Conservation (phyloP, 805 yeast genomes). For the Sungouiella thailandica region DNA sequence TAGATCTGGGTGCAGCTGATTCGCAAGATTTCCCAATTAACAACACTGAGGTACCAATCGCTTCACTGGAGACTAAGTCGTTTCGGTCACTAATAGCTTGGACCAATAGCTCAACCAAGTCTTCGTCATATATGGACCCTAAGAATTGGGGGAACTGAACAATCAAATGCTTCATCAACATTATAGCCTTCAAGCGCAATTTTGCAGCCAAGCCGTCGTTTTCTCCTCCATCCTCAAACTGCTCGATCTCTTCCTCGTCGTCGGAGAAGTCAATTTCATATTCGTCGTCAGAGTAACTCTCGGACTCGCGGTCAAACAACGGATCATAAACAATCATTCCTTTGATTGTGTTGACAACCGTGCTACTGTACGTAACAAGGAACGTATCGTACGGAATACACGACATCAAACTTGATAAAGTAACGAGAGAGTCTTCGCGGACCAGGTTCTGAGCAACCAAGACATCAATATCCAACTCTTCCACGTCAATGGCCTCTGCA, state of each 20-base stretch:
- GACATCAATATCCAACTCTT: slow-evolving; percentile 41
- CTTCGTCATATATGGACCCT: slow-evolving; percentile 24
- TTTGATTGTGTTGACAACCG: slow-evolving; percentile 15
- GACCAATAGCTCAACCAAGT: slow-evolving; percentile 27
- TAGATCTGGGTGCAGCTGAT: neutral
- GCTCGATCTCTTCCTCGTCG: slow-evolving; percentile 41
- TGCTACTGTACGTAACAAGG: slow-evolving; percentile 6
- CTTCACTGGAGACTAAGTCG: slow-evolving; percentile 47
- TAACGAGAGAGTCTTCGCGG: slow-evolving; percentile 47
- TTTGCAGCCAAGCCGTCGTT: slow-evolving; percentile 53
- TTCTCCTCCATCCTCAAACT: slow-evolving; percentile 34
- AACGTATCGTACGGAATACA: slow-evolving; percentile 12
- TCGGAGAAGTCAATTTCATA: slow-evolving; percentile 17
- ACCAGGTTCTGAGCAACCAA: slow-evolving; percentile 40
- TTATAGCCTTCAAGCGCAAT: slow-evolving; percentile 49
- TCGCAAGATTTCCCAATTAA: slow-evolving; percentile 29
- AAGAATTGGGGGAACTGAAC: slow-evolving; percentile 32
- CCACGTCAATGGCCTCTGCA: slow-evolving; percentile 12
- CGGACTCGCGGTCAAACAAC: slow-evolving; percentile 10
- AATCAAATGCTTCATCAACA: slow-evolving; percentile 36
- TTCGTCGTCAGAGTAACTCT: slow-evolving; percentile 28
- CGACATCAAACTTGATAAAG: slow-evolving; percentile 31
- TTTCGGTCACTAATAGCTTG: slow-evolving; percentile 37
- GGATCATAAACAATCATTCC: slow-evolving; percentile 31
- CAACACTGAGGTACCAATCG: slow-evolving; percentile 39